Evolutionary conservation across 805 yeast species (phyloP).

Genomic region (Maudiozyma serrabonitensis): DNA sequence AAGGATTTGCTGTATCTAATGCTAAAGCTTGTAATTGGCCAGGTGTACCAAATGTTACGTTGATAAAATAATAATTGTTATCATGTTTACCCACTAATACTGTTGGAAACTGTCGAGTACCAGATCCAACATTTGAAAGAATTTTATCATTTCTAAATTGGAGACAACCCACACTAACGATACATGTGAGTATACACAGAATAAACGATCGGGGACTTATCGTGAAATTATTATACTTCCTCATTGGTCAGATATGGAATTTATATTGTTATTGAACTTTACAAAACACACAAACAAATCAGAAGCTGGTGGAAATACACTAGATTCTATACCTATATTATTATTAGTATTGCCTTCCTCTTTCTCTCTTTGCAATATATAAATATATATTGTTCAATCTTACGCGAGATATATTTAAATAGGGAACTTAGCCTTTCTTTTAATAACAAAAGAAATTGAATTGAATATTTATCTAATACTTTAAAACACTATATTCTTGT

Average conservation of each 20-base stretch:
- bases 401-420: too few relatives aligned
- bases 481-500: too few relatives aligned
- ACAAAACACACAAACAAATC: too few relatives aligned
- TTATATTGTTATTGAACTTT: too few relatives aligned
- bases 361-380: too few relatives aligned
- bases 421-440: too few relatives aligned
- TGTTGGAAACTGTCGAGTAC: constrained; percentile 10
- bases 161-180: background rate
- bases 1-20: constrained; percentile 33
- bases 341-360: too few relatives aligned
- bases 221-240: background rate
- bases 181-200: background rate
- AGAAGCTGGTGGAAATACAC: too few relatives aligned
- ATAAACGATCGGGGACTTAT: background rate
- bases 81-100: constrained; percentile 19
- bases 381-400: too few relatives aligned
- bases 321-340: too few relatives aligned
- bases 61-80: constrained; percentile 24
- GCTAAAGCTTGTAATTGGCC: constrained; percentile 23
- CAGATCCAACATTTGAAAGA: background rate
- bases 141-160: background rate
- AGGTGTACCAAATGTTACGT: constrained; percentile 28
- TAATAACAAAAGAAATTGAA: too few relatives aligned
- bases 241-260: background rate
- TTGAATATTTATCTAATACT: too few relatives aligned